Base-by-base conservation (phyloP, 176 grass and related monocot species). In the Ensete ventricosum region DNA sequence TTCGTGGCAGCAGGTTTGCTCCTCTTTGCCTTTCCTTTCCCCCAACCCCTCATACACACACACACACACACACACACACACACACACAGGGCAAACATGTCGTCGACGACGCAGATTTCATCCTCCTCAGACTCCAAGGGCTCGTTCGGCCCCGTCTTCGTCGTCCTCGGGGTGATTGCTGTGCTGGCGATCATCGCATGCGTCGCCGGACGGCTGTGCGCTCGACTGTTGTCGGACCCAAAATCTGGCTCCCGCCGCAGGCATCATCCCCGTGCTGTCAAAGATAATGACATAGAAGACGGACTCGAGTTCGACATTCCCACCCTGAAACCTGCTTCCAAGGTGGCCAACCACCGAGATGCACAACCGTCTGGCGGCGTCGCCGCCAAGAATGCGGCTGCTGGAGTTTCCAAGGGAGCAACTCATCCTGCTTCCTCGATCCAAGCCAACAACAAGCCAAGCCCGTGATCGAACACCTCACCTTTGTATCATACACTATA, bases 261-360 rank as follows among this genome's bases (percentile, higher is more conserved):
- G 73, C 84, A 72, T 71, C 74, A 85, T 81, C 88, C 91, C 20
- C 88, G 86, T 29, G 88, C 88, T 0, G 76, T 87, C 64, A 90
- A 86, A 60, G 83, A 89, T 43, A 43, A 6, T 14, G 87, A 89
- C 83, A 81, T 89, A 19, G 87, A 91, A 64, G 88, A 85, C 48
- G 85, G 88, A 76, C 82, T 95, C 71, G 88, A 95, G 88, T 90
- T 91, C 78, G 88, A 86, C 83, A 88, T 96, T 85, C 66, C 88
- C 53, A 85, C 84, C 9, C 84, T 82, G 62, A 91, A 88, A 26
- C 88, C 91, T 68, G 79, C 88, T 65, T 9, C 63, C 1, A 25
- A 14, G 63, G 22, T 10, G 0, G 22, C 1, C 22, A 65, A 65
- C 11, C n/a, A n/a, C n/a, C 24, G 63, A 14, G 63, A 65, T 10